Conservation (phyloP, 2,329 filamentous ascomycete genomes). For the Colletotrichum chrysophilum region DNA sequence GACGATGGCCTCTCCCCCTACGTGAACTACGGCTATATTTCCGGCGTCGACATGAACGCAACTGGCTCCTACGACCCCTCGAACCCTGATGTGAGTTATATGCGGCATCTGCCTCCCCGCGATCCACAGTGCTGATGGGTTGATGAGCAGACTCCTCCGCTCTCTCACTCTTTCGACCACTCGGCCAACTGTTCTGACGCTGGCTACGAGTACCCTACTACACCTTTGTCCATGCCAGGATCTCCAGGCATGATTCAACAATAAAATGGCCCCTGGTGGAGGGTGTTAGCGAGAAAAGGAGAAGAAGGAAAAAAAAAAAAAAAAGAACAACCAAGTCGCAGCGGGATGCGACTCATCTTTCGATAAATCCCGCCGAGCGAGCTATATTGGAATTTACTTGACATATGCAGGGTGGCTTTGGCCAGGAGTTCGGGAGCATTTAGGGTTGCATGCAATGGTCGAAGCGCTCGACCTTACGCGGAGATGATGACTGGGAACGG, state of each 20-base stretch:
- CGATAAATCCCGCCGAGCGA: neutral
- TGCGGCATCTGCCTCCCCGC: constrained; percentile 46
- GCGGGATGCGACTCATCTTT: neutral
- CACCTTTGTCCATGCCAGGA: constrained; percentile 75
- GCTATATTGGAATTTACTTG: neutral
- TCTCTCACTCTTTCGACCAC: constrained; percentile 76
- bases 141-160: constrained; percentile 71
- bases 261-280: neutral
- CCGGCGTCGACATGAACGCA: constrained; percentile 66
- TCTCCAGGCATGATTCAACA: constrained; percentile 62
- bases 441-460: constrained; percentile 18
- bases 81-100: constrained; percentile 76
- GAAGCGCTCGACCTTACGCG: constrained; percentile 32
- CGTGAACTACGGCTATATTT: constrained; percentile 71
- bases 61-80: constrained; percentile 69
- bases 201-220: constrained; percentile 70
- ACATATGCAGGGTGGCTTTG: neutral
- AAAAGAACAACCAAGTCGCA: neutral
- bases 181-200: constrained; percentile 68
- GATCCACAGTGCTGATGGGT: constrained; percentile 55
- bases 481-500: constrained; percentile 20
- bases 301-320: neutral
- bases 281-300: neutral
- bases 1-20: constrained; percentile 69
- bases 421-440: constrained; percentile 6